These are phyloP conservation scores for Pseudogymnoascus sp. DNA, from an alignment of 2,329 filamentous ascomycete genomes.

Conservation along the genomic window DNA sequence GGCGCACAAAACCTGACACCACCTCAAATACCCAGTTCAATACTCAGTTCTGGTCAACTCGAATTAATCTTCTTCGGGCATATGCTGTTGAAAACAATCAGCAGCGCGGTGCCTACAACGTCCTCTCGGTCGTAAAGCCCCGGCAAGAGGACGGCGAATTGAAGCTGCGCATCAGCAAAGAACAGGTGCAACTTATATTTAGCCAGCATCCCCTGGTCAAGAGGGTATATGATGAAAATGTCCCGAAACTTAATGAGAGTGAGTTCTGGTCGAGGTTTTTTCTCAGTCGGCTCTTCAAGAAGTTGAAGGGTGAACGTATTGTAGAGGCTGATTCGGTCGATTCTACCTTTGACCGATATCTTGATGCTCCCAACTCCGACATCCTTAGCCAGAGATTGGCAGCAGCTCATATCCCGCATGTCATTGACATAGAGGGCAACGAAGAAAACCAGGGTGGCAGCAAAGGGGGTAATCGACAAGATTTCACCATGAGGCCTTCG, in stretches of 20 bases:
- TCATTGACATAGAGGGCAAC: constrained; percentile 89
- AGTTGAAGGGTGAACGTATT: constrained; percentile 82
- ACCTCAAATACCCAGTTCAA: constrained; percentile 79
- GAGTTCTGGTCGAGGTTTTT: constrained; percentile 96
- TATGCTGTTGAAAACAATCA: constrained; percentile 87
- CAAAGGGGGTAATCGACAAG: constrained; percentile 74
- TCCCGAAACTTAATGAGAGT: constrained; percentile 70
- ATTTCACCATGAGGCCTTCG: constrained; percentile 80
- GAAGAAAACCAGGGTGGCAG: constrained; percentile 89
- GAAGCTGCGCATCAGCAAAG: constrained; percentile 78
- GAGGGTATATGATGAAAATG: constrained; percentile 86
- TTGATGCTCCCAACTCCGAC: constrained; percentile 62
- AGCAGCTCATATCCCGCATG: constrained; percentile 69
- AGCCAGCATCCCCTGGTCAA: constrained; percentile 87
- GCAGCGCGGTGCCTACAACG: constrained; percentile 85
- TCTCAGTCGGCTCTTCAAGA: constrained; percentile 82
- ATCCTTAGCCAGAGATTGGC: constrained; percentile 48
- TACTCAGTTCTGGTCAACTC: constrained; percentile 88
- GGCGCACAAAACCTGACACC: constrained; percentile 75
- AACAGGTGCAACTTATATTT: constrained; percentile 91
- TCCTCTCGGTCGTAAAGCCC: constrained; percentile 82
- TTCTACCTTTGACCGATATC: constrained; percentile 77
- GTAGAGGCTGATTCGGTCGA: constrained; percentile 68
- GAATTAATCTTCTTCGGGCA: constrained; percentile 77
- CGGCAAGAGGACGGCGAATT: constrained; percentile 67